These are phyloP conservation scores for Lecanoromycetidae sp. DNA, from an alignment of 2,329 filamentous ascomycete genomes.

Conservation along the genomic window DNA sequence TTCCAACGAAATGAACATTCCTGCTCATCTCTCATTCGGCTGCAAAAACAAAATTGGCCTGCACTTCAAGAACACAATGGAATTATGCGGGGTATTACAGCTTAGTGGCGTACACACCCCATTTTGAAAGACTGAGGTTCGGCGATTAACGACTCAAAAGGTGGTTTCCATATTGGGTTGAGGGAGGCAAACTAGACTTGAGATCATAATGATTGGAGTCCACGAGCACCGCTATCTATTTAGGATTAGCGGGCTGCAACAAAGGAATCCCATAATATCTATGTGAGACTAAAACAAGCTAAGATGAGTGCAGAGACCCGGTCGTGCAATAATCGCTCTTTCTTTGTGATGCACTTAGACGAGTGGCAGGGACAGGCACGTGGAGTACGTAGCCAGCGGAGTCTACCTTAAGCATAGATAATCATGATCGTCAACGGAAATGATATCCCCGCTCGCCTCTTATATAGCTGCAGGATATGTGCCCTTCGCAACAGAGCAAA, in stretches of 20 bases:
- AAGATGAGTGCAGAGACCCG: not conserved
- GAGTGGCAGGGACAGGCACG: conserved; percentile 5
- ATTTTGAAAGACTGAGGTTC: not conserved
- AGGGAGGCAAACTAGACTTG: not conserved
- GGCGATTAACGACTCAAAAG: not conserved
- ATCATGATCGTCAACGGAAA: not conserved
- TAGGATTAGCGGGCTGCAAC: not conserved
- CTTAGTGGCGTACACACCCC: no score
- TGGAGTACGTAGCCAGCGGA: not conserved
- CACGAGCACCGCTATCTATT: not conserved
- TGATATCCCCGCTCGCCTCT: conserved; percentile 1
- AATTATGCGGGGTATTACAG: no score
- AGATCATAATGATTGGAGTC: conserved; percentile 3
- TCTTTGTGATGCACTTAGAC: conserved; percentile 4
- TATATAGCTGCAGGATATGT: not conserved
- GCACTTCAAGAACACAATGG: no score
- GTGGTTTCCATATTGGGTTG: conserved; percentile 2
- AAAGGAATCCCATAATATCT: not conserved
- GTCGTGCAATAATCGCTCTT: not conserved
- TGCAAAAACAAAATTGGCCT: no score
- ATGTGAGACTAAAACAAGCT: not conserved
- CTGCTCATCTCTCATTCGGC: no score
- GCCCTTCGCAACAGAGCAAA: not conserved
- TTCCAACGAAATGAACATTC: no score
- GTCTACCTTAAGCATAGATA: not conserved